These are phyloP conservation scores for Termitomyces sp. DNA, from an alignment of 768 basidiomycete species.

Conservation along the genomic window DNA sequence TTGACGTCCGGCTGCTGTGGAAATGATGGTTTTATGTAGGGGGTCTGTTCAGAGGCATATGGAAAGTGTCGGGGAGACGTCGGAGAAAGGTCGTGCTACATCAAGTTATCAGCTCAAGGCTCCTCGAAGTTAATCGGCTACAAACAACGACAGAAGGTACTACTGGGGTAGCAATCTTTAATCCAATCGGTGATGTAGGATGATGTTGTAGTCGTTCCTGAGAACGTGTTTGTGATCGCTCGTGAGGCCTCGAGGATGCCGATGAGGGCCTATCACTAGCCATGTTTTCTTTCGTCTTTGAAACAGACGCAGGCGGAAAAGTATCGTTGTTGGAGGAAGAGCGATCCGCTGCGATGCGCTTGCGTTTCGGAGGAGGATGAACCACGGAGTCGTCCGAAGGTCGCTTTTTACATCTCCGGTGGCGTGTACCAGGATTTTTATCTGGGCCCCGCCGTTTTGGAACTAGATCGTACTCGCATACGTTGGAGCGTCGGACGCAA, in stretches of 20 bases:
- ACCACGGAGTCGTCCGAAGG: slow-evolving; percentile 51
- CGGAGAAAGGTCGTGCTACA: slow-evolving; percentile 31
- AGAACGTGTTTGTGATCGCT: slow-evolving; percentile 22
- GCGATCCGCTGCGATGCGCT: slow-evolving; percentile 34
- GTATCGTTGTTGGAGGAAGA: slow-evolving; percentile 32
- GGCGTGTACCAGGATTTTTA: slow-evolving; percentile 81
- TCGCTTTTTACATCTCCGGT: slow-evolving; percentile 83
- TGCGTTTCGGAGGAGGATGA: slow-evolving; percentile 51
- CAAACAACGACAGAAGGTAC: slow-evolving; percentile 28
- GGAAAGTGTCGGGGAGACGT: slow-evolving; percentile 29
- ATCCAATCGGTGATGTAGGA: slow-evolving; percentile 24
- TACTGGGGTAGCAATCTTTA: slow-evolving; percentile 25
- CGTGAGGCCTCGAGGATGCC: slow-evolving; percentile 22
- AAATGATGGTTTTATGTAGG: slow-evolving; percentile 35
- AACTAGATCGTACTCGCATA: slow-evolving; percentile 76
- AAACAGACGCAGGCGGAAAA: slow-evolving; percentile 27
- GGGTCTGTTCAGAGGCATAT: slow-evolving; percentile 37
- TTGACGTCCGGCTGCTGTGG: slow-evolving; percentile 39
- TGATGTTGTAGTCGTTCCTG: slow-evolving; percentile 13
- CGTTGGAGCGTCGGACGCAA: slow-evolving; percentile 74
- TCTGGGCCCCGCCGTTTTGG: slow-evolving; percentile 85
- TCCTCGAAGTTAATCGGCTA: slow-evolving; percentile 4
- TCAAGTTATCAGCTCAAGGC: slow-evolving; percentile 3
- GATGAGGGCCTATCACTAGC: slow-evolving; percentile 25
- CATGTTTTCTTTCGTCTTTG: slow-evolving; percentile 42